phyloP scores from a whole-genome alignment of 495 filamentous ascomycete genomes.

The Penicillium samsonianum region DNA sequence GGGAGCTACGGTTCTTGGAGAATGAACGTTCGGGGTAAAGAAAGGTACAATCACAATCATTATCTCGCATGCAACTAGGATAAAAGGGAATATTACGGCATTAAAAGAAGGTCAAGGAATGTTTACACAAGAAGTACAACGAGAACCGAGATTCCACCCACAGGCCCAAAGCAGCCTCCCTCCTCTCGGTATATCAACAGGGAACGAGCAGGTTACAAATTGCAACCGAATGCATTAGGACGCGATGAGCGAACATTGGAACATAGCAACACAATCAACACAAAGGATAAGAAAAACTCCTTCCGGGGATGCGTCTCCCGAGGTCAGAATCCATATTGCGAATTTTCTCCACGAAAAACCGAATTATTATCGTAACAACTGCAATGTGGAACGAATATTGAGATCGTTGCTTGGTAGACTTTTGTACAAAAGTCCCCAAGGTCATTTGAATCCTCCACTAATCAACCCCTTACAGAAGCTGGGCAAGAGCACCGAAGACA shows the following conservation, averaged over 20 bases:
- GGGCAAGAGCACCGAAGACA: conserved; percentile 46
- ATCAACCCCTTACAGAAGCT: conserved; percentile 45
- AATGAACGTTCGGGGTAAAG: not conserved
- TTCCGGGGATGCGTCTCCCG: conserved; percentile 25
- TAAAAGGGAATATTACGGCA: conserved; percentile 9
- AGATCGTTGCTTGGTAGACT: conserved; percentile 42
- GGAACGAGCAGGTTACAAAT: conserved; percentile 16
- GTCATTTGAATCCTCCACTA: conserved; percentile 9
- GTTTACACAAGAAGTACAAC: conserved; percentile 17
- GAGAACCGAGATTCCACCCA: conserved; percentile 4
- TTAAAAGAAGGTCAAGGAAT: conserved; percentile 13
- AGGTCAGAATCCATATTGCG: conserved; percentile 34
- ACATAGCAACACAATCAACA: conserved; percentile 23
- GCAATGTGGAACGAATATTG: conserved; percentile 39
- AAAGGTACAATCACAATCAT: conserved; percentile 13
- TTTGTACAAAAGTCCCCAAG: conserved; percentile 27
- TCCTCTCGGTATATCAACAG: not conserved
- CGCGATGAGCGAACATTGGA: conserved; percentile 14
- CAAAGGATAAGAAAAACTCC: conserved; percentile 29
- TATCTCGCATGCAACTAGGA: conserved; percentile 7
- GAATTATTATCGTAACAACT: conserved; percentile 54
- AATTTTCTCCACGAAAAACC: conserved; percentile 45
- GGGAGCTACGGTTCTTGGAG: not conserved
- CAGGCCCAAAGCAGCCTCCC: conserved; percentile 6
- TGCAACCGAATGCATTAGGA: conserved; percentile 32